Evolutionary conservation across 2,329 filamentous ascomycete species (phyloP), one percentile per base, ranked within the genome.

Genomic region (Paecilomyces fulvus): DNA sequence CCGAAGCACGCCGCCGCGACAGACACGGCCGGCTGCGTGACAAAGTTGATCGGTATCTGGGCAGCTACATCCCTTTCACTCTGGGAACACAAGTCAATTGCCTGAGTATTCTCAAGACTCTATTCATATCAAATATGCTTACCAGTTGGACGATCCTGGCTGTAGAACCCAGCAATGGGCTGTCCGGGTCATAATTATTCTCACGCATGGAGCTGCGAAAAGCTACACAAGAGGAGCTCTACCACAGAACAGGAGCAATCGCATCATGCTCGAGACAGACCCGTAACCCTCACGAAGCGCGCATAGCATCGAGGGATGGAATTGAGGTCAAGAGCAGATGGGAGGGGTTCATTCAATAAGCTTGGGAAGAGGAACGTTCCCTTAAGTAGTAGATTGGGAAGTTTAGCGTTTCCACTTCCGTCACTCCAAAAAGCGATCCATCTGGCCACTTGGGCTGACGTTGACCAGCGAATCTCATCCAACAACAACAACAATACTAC

Each of bases 51-150:
- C 2, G 85, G 85, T 6, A 87, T 74, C 55, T 77, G 74, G 10
- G 81, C 70, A 21, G 79, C 77, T 46, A 85, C 73, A 73, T 88
- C 85, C 68, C 85, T 74, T 67, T 86, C 81, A 49, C 83, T 82
- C 84, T 84, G 62, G 37, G 52, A 33, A 9, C 10, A 30, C 7
- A 9, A 49, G 46, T 55, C 25, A 33, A 30, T 30, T 43, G 23
- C 10, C 21, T 21, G 21, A 3, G 8, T 17, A 37, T 23, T 37
- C 51, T 54, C 23, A 51, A 14, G 21, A 25, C 21, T 31, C 7
- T 49, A 28, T 8, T 23, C 8, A 14, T 31, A 17, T 31, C 12
- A 25, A 6, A 33, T 17, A 50, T 37, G 67, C 70, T 54, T 55
- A 75, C 73, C 58, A 76, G 63, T 55, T 72, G 66, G 43, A 73